A percentile compares a stretch with the other conserved stretches of the same genome.
Conservation (phyloP, 257 asterid species). For the Jasminum sambac region DNA sequence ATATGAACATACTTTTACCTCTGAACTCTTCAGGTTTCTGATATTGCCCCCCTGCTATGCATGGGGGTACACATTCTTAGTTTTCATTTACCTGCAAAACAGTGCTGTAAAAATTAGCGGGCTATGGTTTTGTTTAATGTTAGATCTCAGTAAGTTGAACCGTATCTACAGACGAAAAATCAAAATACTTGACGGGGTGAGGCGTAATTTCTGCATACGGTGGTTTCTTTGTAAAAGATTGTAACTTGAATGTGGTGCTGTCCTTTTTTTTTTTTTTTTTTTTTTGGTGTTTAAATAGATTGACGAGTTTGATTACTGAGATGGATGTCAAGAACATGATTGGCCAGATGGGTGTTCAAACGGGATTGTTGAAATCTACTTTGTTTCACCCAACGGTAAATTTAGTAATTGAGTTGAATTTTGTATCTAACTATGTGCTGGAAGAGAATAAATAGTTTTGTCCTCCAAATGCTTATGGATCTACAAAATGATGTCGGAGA, state of each 20-base stretch:
- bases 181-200: background rate
- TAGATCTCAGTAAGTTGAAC: background rate
- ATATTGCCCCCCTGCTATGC: background rate
- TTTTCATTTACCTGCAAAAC: background rate
- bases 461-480: no score
- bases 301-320: background rate
- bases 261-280: no score
- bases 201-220: background rate
- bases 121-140: background rate
- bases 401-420: no score
- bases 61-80: background rate
- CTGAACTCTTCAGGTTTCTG: background rate
- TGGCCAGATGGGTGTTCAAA: no score
- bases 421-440: no score
- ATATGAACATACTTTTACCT: background rate
- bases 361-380: background rate
- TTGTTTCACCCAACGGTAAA: background rate
- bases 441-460: no score
- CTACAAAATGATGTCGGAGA: no score
- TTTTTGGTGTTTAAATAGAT: no score
- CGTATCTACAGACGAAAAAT: background rate
- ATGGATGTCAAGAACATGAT: background rate
- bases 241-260: background rate
- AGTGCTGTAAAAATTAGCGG: background rate
- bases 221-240: background rate